Evolutionary conservation across 2,329 filamentous ascomycete species (phyloP).

Genomic region (Cladophialophora immunda): DNA sequence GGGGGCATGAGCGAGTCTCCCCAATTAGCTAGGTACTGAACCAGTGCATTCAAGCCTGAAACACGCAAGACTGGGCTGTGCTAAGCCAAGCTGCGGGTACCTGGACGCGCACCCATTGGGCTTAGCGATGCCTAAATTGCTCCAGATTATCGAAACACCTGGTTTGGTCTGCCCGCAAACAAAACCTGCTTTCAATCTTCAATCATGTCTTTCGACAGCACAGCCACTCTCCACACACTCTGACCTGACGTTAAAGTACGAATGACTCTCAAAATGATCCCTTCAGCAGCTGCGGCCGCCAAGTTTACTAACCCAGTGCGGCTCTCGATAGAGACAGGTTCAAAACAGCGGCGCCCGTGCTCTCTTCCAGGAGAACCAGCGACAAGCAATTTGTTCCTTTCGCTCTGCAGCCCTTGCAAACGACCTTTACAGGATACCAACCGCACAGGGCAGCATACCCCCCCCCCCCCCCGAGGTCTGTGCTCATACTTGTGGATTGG

Average conservation of each 20-base stretch:
- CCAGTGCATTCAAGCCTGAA: conserved; percentile 11
- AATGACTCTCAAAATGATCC: background rate
- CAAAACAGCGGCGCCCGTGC: too few relatives aligned
- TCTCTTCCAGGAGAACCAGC: too few relatives aligned
- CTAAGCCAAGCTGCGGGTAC: background rate
- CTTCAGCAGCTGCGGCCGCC: background rate
- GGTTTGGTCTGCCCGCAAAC: conserved; percentile 1
- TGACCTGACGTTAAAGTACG: background rate
- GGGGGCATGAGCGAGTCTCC: background rate
- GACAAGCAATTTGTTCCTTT: background rate
- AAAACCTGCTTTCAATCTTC: conserved; percentile 4
- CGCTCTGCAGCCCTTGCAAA: background rate
- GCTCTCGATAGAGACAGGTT: too few relatives aligned
- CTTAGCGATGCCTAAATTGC: too few relatives aligned
- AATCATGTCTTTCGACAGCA: background rate
- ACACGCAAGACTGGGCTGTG: conserved; percentile 22
- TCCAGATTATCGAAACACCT: conserved; percentile 6
- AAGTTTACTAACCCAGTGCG: background rate
- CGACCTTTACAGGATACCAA: background rate
- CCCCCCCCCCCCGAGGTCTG: background rate
- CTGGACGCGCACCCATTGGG: too few relatives aligned
- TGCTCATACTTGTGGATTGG: background rate
- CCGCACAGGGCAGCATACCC: background rate
- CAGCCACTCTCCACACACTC: background rate
- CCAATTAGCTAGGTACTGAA: conserved; percentile 3